phyloP scores from a whole-genome alignment of 148 eudicot species.

The Camellia granthamiana region DNA sequence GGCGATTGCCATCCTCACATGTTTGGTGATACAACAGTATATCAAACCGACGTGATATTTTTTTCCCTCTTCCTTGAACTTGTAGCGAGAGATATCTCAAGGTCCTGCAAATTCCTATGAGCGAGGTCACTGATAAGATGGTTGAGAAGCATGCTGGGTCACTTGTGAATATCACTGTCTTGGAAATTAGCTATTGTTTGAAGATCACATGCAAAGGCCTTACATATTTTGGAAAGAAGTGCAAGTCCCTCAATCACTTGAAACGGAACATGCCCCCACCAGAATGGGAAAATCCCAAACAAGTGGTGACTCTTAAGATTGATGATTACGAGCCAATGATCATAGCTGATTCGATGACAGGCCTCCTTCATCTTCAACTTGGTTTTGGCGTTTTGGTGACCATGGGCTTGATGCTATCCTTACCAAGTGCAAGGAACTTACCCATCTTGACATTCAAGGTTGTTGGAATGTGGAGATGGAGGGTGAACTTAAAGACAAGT shows the following conservation, averaged over 20 bases:
- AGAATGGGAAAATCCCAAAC: not conserved
- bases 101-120: constrained; percentile 23
- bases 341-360: constrained; percentile 24
- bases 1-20: not conserved
- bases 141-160: constrained; percentile 20
- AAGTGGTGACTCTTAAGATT: not conserved
- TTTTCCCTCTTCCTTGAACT: not conserved
- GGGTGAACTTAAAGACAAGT: constrained; percentile 13
- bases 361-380: constrained; percentile 17
- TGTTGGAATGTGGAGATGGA: constrained; percentile 21
- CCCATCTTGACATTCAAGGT: constrained; percentile 25
- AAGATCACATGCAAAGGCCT: constrained; percentile 25
- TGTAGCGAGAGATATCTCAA: constrained; percentile 25
- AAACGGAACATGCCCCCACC: constrained; percentile 31
- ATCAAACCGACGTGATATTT: not conserved
- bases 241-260: constrained; percentile 22
- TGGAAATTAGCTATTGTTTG: constrained; percentile 28
- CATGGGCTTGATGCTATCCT: constrained; percentile 19
- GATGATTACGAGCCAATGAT: constrained; percentile 18
- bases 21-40: not conserved
- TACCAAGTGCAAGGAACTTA: constrained; percentile 16
- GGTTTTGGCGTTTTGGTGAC: constrained; percentile 19
- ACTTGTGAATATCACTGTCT: constrained; percentile 17
- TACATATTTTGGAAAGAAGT: constrained; percentile 24
- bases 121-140: constrained; percentile 25